phyloP scores from a whole-genome alignment of 441 rosid species.

The Rhodomyrtus psidioides region DNA sequence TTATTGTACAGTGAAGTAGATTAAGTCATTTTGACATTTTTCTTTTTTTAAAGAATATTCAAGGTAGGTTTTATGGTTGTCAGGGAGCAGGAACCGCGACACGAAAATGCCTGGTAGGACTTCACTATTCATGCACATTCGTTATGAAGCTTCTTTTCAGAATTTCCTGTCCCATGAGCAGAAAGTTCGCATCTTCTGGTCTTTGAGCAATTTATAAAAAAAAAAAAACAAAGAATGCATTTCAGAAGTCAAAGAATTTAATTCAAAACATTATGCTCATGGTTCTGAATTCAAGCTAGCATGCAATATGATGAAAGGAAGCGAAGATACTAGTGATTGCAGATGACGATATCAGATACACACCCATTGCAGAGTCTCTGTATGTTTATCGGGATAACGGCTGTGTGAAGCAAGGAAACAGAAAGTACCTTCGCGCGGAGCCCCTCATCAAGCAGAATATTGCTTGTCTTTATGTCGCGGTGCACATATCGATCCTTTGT shows the following conservation, averaged over 20 bases:
- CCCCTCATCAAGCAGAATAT: constrained; percentile 49
- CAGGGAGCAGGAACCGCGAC: not conserved
- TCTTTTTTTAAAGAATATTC: not conserved
- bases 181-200: not conserved
- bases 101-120: not conserved
- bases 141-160: not conserved
- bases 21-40: not conserved
- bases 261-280: not conserved
- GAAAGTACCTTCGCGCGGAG: constrained; percentile 45
- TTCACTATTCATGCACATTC: not conserved
- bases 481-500: constrained; percentile 60
- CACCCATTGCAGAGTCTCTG: not conserved
- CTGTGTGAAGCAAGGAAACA: not conserved
- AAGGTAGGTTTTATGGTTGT: not conserved
- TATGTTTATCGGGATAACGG: not conserved
- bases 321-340: not conserved
- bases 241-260: not conserved
- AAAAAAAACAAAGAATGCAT: not conserved
- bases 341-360: not conserved
- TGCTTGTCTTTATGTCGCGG: constrained; percentile 54
- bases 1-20: not conserved
- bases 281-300: not conserved
- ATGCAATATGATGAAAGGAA: not conserved
- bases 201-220: not conserved
- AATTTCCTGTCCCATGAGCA: not conserved